Conservation (phyloP, 371 early-diverging fungal genomes). For the Aphelidium insulamus region DNA sequence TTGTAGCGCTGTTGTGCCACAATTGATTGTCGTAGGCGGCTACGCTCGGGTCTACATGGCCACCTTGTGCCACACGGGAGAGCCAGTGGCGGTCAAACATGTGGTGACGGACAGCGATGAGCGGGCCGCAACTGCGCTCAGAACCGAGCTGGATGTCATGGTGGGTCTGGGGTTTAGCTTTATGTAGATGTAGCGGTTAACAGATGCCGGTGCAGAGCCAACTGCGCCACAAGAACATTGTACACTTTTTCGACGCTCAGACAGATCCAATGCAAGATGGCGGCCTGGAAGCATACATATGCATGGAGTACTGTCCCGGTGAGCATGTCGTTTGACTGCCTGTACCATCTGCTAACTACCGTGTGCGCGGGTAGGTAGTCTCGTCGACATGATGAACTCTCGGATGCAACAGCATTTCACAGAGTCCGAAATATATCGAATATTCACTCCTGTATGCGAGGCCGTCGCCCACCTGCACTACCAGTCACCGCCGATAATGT, state of each 20-base stretch:
- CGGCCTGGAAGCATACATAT: conserved; percentile 51
- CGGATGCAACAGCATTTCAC: conserved; percentile 39
- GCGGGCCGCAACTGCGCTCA: conserved; percentile 27
- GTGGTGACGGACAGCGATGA: conserved; percentile 45
- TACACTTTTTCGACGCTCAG: conserved; percentile 46
- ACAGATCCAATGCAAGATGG: conserved; percentile 29
- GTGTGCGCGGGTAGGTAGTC: conserved; percentile 32
- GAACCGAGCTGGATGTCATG: conserved; percentile 53
- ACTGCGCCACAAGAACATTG: conserved; percentile 56
- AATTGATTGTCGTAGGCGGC: conserved; percentile 25
- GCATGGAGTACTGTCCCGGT: conserved; percentile 80
- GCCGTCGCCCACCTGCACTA: conserved; percentile 79
- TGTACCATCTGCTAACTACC: neutral
- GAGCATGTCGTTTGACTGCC: conserved; percentile 1
- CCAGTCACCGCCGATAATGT: conserved; percentile 36
- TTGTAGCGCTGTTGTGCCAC: neutral
- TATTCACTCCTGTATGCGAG: conserved; percentile 63
- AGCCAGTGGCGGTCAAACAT: conserved; percentile 47
- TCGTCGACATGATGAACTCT: conserved; percentile 69
- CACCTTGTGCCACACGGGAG: conserved; percentile 21
- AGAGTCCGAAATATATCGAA: conserved; percentile 57
- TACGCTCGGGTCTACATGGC: conserved; percentile 71
- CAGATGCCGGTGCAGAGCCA: conserved; percentile 19
- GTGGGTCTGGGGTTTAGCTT: conserved; percentile 15
- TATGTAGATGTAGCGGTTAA: neutral